phyloP scores from a whole-genome alignment of 78 protist species.

The Capsaspora owczarzaki region DNA sequence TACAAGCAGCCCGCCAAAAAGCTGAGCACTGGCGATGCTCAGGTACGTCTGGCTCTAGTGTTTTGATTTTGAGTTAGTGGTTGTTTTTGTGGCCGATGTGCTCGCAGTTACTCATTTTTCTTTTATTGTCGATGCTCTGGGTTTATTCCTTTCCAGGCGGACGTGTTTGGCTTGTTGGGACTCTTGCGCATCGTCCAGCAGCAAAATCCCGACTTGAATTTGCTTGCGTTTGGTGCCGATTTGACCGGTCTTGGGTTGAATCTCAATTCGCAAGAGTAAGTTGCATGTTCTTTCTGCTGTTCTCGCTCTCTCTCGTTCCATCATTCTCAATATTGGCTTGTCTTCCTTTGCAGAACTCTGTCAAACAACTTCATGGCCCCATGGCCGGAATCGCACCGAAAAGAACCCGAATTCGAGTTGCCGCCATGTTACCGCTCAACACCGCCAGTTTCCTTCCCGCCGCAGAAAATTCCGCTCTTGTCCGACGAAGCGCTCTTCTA shows the following conservation, averaged over 20 bases:
- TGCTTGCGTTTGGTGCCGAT: constrained; percentile 75
- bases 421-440: constrained; percentile 74
- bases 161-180: constrained; percentile 71
- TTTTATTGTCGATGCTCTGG: too few relatives aligned
- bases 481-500: constrained; percentile 81
- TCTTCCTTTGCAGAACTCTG: constrained; percentile 25
- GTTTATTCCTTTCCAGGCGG: too few relatives aligned
- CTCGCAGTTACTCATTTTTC: too few relatives aligned
- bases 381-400: constrained; percentile 54
- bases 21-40: too few relatives aligned
- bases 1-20: too few relatives aligned
- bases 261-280: constrained; percentile 63
- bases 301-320: neutral
- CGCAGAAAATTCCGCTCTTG: constrained; percentile 57
- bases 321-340: neutral
- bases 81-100: too few relatives aligned
- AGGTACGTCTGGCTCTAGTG: too few relatives aligned
- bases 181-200: constrained; percentile 56
- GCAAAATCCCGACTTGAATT: constrained; percentile 66
- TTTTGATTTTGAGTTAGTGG: too few relatives aligned
- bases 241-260: constrained; percentile 79
- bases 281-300: neutral
- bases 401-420: constrained; percentile 59
- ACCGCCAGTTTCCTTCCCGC: constrained; percentile 55
- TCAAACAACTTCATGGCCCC: constrained; percentile 76